phyloP scores from a whole-genome alignment of 2,329 filamentous ascomycete species.

The Alternaria longipes region DNA sequence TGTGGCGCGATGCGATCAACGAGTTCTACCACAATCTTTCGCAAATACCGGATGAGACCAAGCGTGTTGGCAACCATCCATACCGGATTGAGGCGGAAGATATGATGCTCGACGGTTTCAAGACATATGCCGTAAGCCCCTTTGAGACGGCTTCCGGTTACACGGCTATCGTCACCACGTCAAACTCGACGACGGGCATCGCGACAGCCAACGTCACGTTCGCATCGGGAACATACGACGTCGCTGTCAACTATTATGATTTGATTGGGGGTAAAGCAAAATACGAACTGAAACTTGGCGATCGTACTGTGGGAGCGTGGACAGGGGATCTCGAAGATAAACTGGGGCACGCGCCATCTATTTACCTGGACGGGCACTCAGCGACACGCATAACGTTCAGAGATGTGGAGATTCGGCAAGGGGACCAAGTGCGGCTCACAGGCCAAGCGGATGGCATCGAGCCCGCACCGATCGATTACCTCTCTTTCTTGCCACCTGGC shows the following conservation, averaged over 20 bases:
- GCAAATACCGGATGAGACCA: conserved; percentile 65
- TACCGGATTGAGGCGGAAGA: conserved; percentile 75
- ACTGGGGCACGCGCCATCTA: conserved; percentile 67
- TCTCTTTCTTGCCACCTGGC: conserved; percentile 68
- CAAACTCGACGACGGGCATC: conserved; percentile 63
- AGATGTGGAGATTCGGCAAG: conserved; percentile 59
- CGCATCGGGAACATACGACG: conserved; percentile 65
- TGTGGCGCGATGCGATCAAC: conserved; percentile 74
- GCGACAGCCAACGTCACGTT: conserved; percentile 58
- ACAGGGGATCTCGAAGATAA: conserved; percentile 66
- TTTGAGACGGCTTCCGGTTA: conserved; percentile 68
- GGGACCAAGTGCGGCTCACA: conserved; percentile 64
- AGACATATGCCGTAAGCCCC: conserved; percentile 62
- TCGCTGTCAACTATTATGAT: conserved; percentile 75
- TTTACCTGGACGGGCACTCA: conserved; percentile 71
- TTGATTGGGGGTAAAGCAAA: conserved; percentile 65
- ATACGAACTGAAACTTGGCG: conserved; percentile 65
- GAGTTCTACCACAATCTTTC: conserved; percentile 71
- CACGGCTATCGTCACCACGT: conserved; percentile 64
- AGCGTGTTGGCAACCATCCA: conserved; percentile 68
- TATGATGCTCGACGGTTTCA: conserved; percentile 70
- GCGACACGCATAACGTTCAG: conserved; percentile 70
- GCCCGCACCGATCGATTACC: conserved; percentile 72
- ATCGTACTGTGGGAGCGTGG: conserved; percentile 65
- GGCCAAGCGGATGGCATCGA: conserved; percentile 69